Conservation (phyloP, 257 asterid species). For the Nicotiana noctiflora region DNA sequence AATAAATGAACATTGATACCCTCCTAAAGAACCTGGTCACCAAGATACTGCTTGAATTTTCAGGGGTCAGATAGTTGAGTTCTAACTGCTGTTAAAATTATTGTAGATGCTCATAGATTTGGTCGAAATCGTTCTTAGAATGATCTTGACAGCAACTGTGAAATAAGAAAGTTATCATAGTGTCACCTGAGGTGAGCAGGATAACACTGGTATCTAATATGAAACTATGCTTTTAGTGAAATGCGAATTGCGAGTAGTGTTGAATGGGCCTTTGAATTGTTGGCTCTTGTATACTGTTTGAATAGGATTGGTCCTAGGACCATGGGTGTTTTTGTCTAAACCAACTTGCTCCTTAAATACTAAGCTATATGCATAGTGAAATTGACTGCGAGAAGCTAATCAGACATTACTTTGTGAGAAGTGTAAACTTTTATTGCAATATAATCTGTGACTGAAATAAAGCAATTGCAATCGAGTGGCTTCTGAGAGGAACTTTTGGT, state of each 20-base stretch:
- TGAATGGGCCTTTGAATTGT: neutral
- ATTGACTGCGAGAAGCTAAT: neutral
- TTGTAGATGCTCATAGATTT: neutral
- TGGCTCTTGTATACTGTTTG: neutral
- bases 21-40: neutral
- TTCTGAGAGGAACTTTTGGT: neutral
- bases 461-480: neutral
- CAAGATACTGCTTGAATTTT: neutral
- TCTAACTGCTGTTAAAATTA: neutral
- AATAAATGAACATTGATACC: neutral
- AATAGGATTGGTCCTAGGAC: neutral
- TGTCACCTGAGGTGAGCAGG: neutral
- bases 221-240: neutral
- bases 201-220: neutral
- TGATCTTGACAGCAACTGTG: neutral
- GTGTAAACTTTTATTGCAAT: neutral
- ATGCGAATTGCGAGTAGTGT: neutral
- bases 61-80: neutral
- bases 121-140: neutral
- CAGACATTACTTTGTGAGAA: neutral
- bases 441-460: neutral
- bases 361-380: neutral
- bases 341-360: neutral
- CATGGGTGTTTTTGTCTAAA: neutral
- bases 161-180: neutral